Evolutionary conservation across 495 filamentous ascomycete genomes (phyloP).

Genomic region (Aspergillus funiculosus): DNA sequence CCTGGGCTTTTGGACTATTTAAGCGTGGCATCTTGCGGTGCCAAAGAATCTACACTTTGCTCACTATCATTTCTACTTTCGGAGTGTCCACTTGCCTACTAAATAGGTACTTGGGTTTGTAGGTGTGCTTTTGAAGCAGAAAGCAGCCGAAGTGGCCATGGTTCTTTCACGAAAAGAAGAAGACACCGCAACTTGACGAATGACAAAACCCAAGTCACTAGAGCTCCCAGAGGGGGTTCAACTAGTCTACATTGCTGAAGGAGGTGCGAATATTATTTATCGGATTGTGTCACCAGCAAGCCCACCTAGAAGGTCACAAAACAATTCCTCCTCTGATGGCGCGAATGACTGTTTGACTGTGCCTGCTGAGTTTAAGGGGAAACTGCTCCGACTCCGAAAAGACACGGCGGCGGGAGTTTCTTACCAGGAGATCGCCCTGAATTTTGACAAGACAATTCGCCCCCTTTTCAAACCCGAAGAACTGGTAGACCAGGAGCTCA

Average conservation of each 20-base stretch:
- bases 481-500: slow-evolving; percentile 55
- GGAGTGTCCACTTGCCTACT: background rate
- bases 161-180: slow-evolving; percentile 12
- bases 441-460: slow-evolving; percentile 52
- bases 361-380: slow-evolving; percentile 36
- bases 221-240: slow-evolving; percentile 40
- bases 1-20: slow-evolving; percentile 6
- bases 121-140: background rate
- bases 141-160: slow-evolving; percentile 19
- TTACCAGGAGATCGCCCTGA: slow-evolving; percentile 49
- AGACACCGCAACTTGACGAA: slow-evolving; percentile 22
- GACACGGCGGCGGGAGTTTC: slow-evolving; percentile 48
- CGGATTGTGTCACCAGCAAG: slow-evolving; percentile 39
- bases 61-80: background rate
- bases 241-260: slow-evolving; percentile 56
- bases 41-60: background rate
- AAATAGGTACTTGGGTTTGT: slow-evolving; percentile 7
- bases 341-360: slow-evolving; percentile 11
- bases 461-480: slow-evolving; percentile 53
- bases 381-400: slow-evolving; percentile 63
- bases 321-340: slow-evolving; percentile 5
- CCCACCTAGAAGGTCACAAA: slow-evolving; percentile 12
- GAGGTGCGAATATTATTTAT: slow-evolving; percentile 69
- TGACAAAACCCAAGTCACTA: slow-evolving; percentile 34
- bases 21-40: background rate